phyloP scores from a whole-genome alignment of 495 filamentous ascomycete genomes.

The Neurospora tetrasperma region DNA sequence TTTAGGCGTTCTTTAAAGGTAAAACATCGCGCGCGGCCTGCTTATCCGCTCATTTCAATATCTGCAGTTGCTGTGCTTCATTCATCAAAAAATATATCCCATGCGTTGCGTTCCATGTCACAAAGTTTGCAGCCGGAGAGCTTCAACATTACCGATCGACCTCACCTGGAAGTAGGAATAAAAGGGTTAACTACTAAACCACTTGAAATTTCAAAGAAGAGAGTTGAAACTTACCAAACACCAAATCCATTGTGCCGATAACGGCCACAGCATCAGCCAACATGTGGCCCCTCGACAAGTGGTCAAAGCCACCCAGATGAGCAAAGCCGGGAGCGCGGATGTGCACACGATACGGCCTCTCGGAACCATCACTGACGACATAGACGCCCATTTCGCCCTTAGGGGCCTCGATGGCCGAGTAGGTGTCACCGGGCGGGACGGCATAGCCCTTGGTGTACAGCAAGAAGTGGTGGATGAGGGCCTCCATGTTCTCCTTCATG shows the following conservation, averaged over 20 bases:
- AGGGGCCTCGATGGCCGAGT: slow-evolving; percentile 92
- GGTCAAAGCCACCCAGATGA: slow-evolving; percentile 89
- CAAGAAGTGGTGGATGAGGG: slow-evolving; percentile 97
- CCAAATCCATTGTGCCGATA: slow-evolving; percentile 91
- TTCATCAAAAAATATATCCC: neutral
- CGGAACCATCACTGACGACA: slow-evolving; percentile 90
- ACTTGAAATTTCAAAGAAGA: neutral
- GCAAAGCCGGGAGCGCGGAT: slow-evolving; percentile 96
- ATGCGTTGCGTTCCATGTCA: neutral
- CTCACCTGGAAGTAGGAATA: slow-evolving; percentile 26
- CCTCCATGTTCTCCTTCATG: slow-evolving; percentile 99
- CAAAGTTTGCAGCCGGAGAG: neutral
- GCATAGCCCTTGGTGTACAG: slow-evolving; percentile 97
- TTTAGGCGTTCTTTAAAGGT: neutral
- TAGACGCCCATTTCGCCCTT: slow-evolving; percentile 99
- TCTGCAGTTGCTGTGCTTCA: neutral
- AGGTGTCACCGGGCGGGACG: slow-evolving; percentile 97
- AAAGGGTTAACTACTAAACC: slow-evolving; percentile 8
- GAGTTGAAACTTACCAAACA: slow-evolving; percentile 37
- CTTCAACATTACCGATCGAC: slow-evolving; percentile 35
- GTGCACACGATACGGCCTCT: slow-evolving; percentile 95
- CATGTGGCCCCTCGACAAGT: slow-evolving; percentile 81
- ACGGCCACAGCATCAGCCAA: slow-evolving; percentile 95
- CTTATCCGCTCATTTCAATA: neutral
- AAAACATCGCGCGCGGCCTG: neutral